Conservation (phyloP, 345 rosid species). For the Boechera divaricarpa region DNA sequence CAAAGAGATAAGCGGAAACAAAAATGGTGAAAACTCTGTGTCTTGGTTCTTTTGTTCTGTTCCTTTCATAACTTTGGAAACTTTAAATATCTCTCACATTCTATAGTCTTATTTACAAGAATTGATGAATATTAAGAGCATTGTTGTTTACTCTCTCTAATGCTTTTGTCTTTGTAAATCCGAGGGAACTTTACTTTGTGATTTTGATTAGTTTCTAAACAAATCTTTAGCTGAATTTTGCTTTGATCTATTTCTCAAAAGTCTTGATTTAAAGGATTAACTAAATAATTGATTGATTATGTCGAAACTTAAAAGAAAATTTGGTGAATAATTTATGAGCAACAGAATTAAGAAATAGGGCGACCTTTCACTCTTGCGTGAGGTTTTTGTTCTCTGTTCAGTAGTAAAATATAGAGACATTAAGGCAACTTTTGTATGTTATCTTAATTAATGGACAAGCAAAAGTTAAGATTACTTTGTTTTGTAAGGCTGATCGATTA, state of each 20-base stretch:
- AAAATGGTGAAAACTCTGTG: conserved; percentile 29
- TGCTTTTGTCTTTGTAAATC: conserved; percentile 44
- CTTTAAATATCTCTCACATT: conserved; percentile 34
- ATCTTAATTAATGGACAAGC: conserved; percentile 34
- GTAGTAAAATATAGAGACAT: conserved; percentile 28
- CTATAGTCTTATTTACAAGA: conserved; percentile 41
- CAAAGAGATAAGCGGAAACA: conserved; percentile 30
- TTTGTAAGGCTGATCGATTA: conserved; percentile 40
- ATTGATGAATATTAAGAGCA: conserved; percentile 40
- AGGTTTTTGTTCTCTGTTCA: conserved; percentile 40
- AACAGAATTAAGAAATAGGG: background rate
- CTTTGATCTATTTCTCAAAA: background rate
- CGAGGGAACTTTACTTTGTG: conserved; percentile 37
- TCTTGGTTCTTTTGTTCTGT: conserved; percentile 36
- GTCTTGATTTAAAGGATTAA: background rate
- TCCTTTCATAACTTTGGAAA: conserved; percentile 31
- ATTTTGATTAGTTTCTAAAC: conserved; percentile 38
- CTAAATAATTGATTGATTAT: no score
- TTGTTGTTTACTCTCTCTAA: conserved; percentile 33
- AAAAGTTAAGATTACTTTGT: conserved; percentile 38
- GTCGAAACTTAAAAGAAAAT: no score
- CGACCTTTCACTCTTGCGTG: conserved; percentile 45
- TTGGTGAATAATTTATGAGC: no score
- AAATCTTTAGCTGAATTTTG: conserved; percentile 29
- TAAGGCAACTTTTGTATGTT: conserved; percentile 33